phyloP scores from a whole-genome alignment of 179 eudicot species.

The Drosera spatulata region DNA sequence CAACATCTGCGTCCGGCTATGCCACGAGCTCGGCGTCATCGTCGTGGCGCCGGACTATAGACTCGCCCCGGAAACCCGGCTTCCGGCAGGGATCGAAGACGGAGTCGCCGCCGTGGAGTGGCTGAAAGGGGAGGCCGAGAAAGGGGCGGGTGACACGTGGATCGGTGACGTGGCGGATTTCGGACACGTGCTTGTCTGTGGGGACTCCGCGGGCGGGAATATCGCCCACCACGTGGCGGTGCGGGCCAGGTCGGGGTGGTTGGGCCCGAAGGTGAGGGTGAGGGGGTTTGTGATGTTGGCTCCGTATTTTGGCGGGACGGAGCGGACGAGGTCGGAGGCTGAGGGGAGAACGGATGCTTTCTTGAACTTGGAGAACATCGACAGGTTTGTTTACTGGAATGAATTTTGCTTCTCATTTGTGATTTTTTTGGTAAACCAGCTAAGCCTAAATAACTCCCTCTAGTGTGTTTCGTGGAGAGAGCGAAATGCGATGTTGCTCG shows the following conservation, averaged over 20 bases:
- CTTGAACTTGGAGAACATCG: slow-evolving; percentile 45
- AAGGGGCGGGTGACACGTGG: slow-evolving; percentile 13
- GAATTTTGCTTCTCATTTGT: no score
- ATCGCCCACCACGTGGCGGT: slow-evolving; percentile 72
- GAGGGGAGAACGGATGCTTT: slow-evolving; percentile 36
- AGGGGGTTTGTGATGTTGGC: slow-evolving; percentile 56
- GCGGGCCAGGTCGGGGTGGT: slow-evolving; percentile 28
- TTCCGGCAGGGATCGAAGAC: slow-evolving; percentile 71
- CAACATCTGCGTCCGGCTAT: not conserved
- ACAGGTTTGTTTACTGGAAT: slow-evolving; percentile 25
- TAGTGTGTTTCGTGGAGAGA: no score
- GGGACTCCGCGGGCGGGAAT: slow-evolving; percentile 81
- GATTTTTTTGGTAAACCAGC: no score
- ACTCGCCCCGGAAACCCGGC: slow-evolving; percentile 67
- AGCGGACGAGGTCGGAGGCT: slow-evolving; percentile 52
- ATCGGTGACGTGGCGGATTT: slow-evolving; percentile 29
- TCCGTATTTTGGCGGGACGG: slow-evolving; percentile 66
- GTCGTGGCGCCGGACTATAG: slow-evolving; percentile 8
- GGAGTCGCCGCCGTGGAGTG: slow-evolving; percentile 31
- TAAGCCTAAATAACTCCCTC: no score
- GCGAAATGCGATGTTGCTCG: no score
- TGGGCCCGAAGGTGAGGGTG: slow-evolving; percentile 28
- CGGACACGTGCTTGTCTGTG: slow-evolving; percentile 45
- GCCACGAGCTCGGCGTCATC: not conserved
- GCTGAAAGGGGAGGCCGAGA: slow-evolving; percentile 23